A percentile compares a stretch with the other conserved stretches of the same genome.
phyloP scores from a whole-genome alignment of 179 eudicot species.

The Vitellaria paradoxa region DNA sequence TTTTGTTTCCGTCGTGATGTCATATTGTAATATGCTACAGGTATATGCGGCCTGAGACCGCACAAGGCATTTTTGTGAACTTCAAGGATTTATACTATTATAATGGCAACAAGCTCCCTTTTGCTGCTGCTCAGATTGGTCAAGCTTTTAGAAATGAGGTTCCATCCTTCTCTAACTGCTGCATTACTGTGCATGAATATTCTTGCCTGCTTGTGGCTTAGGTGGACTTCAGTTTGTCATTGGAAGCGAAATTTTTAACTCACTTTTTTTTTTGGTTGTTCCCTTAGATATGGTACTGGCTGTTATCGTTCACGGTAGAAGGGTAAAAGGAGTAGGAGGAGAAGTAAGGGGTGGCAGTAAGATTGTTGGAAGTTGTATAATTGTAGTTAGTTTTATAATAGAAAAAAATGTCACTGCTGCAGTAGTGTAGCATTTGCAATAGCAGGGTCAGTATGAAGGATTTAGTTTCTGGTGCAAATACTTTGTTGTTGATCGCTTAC shows the following conservation, averaged over 20 bases:
- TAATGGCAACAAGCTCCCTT: constrained; percentile 93
- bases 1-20: not conserved
- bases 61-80: constrained; percentile 95
- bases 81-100: constrained; percentile 92
- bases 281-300: not conserved
- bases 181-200: not conserved
- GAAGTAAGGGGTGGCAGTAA: not conserved
- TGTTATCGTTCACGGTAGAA: not conserved
- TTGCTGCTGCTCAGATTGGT: constrained; percentile 97
- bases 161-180: not conserved
- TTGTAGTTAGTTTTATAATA: not conserved
- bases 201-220: not conserved
- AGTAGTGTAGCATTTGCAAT: not conserved
- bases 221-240: not conserved
- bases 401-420: not conserved
- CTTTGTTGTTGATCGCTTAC: not conserved
- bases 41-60: constrained; percentile 96
- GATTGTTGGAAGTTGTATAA: not conserved
- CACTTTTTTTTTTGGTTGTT: not conserved
- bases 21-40: constrained; percentile 30
- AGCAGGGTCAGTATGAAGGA: not conserved
- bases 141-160: constrained; percentile 98
- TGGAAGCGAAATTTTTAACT: not conserved
- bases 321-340: constrained; percentile 1
- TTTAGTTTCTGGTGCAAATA: not conserved